Conservation (phyloP, 768 basidiomycete genomes). For the Suillus lakei region DNA sequence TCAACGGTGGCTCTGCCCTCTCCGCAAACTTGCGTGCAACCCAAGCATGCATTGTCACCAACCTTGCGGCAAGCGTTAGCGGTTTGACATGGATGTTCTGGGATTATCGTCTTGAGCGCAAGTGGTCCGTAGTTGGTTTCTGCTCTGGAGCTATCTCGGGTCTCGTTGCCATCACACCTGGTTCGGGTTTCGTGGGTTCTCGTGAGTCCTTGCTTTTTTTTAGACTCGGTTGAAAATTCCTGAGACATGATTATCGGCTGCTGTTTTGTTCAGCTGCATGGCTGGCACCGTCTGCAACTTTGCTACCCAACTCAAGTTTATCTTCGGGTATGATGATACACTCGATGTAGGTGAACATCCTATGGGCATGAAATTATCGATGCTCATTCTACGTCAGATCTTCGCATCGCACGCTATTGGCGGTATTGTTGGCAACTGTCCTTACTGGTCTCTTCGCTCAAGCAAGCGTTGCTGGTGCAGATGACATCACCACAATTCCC, state of each 20-base stretch:
- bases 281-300: constrained; percentile 90
- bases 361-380: background rate
- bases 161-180: constrained; percentile 90
- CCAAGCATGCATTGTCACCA: constrained; percentile 91
- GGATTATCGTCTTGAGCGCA: constrained; percentile 93
- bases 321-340: constrained; percentile 76
- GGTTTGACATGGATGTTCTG: constrained; percentile 93
- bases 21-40: constrained; percentile 87
- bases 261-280: constrained; percentile 84
- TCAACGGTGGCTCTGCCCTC: constrained; percentile 93
- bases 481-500: constrained; percentile 65
- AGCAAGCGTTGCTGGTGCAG: constrained; percentile 74
- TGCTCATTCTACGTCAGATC: constrained; percentile 54
- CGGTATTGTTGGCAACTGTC: constrained; percentile 79
- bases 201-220: constrained; percentile 49
- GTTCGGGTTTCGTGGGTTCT: constrained; percentile 78
- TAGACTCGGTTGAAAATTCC: background rate
- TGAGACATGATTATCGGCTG: constrained; percentile 55
- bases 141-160: constrained; percentile 95
- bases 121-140: constrained; percentile 94
- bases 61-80: constrained; percentile 87
- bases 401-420: constrained; percentile 87
- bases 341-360: constrained; percentile 61
- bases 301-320: constrained; percentile 93
- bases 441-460: constrained; percentile 92